Evolutionary conservation across 192 early-diverging fungal genomes (phyloP), one percentile per base, ranked within the genome.

Genomic region (Rhizophagus clarus): DNA sequence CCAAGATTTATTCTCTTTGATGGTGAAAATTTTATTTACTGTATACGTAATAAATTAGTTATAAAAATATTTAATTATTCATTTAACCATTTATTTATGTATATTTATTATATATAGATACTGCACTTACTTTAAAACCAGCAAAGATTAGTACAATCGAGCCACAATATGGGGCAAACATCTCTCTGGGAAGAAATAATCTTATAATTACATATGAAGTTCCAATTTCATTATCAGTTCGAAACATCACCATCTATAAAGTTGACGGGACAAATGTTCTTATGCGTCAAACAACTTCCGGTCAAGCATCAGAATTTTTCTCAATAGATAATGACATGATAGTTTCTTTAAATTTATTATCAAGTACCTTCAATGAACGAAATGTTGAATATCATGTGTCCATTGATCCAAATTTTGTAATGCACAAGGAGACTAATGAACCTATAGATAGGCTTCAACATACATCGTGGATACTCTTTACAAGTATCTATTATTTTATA

Each of bases 361-460:
- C 15, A 37, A 70, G 68, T 40, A 70, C 68, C 0, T 70, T 70
- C 26, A 70, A 42, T 70, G 20, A 22, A 70, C 68, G 22, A 4
- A 70, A 24, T 40, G 22, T 1, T 6, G 20, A 37, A 22, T 70
- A 70, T 42, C 22, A n/a, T 22, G 10, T 70, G 11, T 17, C 20
- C 2, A 37, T 70, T 42, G 68, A 70, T 3, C 3, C 29, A 32
- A n/a, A 70, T 70, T 70, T 70, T 70, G 68, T 42, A 32, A 70
- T 12, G 31, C 32, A 22, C 8, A 34, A 22, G 5, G 37, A 45
- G 1, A n/a, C 40, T n/a, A 6, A 70, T 70, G 31, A 70, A 40
- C 32, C 68, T 1, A 20, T 70, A 1, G 6, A n/a, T 8, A 29
- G 37, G 22, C 17, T 70, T 70, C 2, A 24, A 0, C 29, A 40